Percentiles rank a stretch among this genome's conserved stretches.
phyloP scores from a whole-genome alignment of 805 yeast genomes.

The Sugiyamaella americana region DNA sequence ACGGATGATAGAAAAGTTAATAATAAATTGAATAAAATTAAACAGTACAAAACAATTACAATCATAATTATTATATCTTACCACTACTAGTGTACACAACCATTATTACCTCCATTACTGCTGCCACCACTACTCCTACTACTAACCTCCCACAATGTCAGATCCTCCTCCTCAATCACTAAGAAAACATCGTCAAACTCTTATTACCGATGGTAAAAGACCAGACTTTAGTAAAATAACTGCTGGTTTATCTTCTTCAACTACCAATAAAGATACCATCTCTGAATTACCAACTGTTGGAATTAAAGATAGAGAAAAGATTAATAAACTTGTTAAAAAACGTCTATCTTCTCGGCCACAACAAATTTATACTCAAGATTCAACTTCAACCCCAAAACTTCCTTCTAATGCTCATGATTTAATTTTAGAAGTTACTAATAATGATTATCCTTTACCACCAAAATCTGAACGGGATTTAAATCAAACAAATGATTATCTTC shows the following conservation, averaged over 20 bases:
- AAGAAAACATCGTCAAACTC: conserved; percentile 26
- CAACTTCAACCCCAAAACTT: conserved; percentile 71
- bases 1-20: too few species aligned
- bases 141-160: too few species aligned
- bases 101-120: too few species aligned
- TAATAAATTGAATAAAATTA: too few species aligned
- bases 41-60: too few species aligned
- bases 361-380: conserved; percentile 75
- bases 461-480: not conserved
- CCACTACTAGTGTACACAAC: too few species aligned
- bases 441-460: conserved; percentile 9
- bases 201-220: conserved; percentile 15
- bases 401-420: conserved; percentile 67
- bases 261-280: conserved; percentile 9
- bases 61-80: too few species aligned
- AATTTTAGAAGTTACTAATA: conserved; percentile 32
- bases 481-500: not conserved
- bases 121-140: too few species aligned
- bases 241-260: conserved; percentile 4
- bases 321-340: conserved; percentile 25
- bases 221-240: conserved; percentile 10
- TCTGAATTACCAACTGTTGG: conserved; percentile 21
- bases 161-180: conserved; percentile 19
- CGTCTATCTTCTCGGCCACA: conserved; percentile 23
- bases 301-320: conserved; percentile 22